These are phyloP conservation scores for Nissolia schottii DNA, from an alignment of 306 rosid species.

Conservation along the genomic window DNA sequence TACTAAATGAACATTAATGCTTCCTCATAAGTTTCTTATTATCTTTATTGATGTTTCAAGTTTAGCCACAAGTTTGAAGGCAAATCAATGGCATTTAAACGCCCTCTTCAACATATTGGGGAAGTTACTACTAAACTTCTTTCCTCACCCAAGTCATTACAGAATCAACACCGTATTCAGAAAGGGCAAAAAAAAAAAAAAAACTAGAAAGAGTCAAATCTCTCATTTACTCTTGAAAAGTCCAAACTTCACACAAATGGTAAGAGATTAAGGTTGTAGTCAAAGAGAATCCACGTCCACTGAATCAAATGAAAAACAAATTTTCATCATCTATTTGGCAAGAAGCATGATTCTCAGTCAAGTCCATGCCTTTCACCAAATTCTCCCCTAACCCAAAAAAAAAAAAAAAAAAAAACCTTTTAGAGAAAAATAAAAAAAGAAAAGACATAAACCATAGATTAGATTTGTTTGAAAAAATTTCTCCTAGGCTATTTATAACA, in stretches of 20 bases:
- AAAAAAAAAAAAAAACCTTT: too few species aligned
- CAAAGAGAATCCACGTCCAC: neutral
- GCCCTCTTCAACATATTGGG: neutral
- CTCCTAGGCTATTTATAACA: too few species aligned
- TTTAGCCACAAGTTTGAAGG: neutral
- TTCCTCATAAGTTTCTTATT: neutral
- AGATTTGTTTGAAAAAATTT: too few species aligned
- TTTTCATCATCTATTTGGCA: conserved; percentile 30
- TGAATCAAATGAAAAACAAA: neutral
- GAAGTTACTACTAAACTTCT: neutral
- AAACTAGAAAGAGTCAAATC: neutral
- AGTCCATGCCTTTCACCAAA: conserved; percentile 33
- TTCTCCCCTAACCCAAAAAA: conserved; percentile 28
- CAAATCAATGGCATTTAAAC: conserved; percentile 6
- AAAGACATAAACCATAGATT: neutral
- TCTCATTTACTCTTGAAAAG: neutral
- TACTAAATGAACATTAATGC: conserved; percentile 4
- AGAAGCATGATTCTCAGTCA: conserved; percentile 35
- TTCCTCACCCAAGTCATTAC: neutral
- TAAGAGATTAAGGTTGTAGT: neutral
- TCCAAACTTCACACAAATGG: neutral
- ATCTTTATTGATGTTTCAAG: neutral
- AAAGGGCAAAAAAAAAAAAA: neutral
- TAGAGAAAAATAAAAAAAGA: too few species aligned
- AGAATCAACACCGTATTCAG: neutral